phyloP scores from a whole-genome alignment of 2,329 filamentous ascomycete genomes.

The Alternaria postmessia region DNA sequence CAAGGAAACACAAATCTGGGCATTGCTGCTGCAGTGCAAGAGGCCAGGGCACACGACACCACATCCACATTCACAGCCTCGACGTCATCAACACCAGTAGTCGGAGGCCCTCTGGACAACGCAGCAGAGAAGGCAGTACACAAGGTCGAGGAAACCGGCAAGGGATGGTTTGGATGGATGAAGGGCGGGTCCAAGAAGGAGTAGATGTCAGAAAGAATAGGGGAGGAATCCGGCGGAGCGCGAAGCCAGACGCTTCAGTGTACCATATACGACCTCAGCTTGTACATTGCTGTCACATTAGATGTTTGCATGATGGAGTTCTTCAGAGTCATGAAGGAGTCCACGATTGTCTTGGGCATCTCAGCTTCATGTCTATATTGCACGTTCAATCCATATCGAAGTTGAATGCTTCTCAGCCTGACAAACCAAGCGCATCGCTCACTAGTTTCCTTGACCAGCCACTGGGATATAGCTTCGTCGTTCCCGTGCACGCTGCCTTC shows the following conservation, averaged over 20 bases:
- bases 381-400: not conserved
- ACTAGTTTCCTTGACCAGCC: constrained; percentile 43
- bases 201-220: constrained; percentile 9
- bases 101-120: constrained; percentile 58
- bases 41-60: constrained; percentile 37
- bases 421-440: not conserved
- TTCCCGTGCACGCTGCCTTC: constrained; percentile 55
- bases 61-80: constrained; percentile 15
- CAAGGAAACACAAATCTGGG: constrained; percentile 31
- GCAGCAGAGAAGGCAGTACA: constrained; percentile 53
- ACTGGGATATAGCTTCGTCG: constrained; percentile 62
- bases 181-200: constrained; percentile 45
- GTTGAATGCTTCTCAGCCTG: constrained; percentile 1
- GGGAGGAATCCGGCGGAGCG: not conserved
- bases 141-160: constrained; percentile 48
- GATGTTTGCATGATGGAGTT: constrained; percentile 47
- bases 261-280: constrained; percentile 42
- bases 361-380: constrained; percentile 39
- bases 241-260: constrained; percentile 24
- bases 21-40: constrained; percentile 44
- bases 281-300: constrained; percentile 47
- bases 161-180: constrained; percentile 58
- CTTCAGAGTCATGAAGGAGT: constrained; percentile 29
- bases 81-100: constrained; percentile 38
- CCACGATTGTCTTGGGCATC: constrained; percentile 36